Percentiles rank a stretch among this genome's conserved stretches.
Conservation (phyloP, 1,139 yeast species). For the Geotrichum cucujoidarum region DNA sequence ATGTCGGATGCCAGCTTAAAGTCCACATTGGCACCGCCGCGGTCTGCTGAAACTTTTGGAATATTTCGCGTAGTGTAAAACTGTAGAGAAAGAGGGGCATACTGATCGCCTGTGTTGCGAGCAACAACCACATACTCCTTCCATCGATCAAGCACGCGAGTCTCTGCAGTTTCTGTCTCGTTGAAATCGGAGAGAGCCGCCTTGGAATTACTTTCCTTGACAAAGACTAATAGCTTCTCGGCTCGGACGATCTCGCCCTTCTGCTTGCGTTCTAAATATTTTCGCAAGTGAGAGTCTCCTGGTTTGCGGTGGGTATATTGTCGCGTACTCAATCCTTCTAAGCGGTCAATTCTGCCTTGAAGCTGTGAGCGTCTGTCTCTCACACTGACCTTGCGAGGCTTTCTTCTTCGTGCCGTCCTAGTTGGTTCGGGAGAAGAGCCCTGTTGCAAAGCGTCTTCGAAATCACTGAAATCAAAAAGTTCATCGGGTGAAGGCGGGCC, state of each 20-base stretch:
- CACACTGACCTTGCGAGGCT: background rate
- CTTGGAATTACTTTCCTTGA: slow-evolving; percentile 40
- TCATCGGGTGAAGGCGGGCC: slow-evolving; percentile 6
- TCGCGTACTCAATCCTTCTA: background rate
- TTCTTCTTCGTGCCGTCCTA: background rate
- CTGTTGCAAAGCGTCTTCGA: background rate
- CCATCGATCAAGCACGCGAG: slow-evolving; percentile 67
- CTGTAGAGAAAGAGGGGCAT: slow-evolving; percentile 54
- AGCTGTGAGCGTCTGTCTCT: background rate
- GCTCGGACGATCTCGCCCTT: slow-evolving; percentile 61
- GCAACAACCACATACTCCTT: slow-evolving; percentile 66
- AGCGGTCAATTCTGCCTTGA: background rate
- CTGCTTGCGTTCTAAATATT: slow-evolving; percentile 22
- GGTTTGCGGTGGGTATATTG: background rate
- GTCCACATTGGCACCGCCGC: slow-evolving; percentile 26
- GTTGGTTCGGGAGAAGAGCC: background rate
- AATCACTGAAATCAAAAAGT: background rate
- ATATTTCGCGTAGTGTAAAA: slow-evolving; percentile 50
- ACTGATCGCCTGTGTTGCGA: slow-evolving; percentile 49
- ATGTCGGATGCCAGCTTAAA: slow-evolving; percentile 30
- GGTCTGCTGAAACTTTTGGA: slow-evolving; percentile 31
- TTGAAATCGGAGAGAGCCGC: slow-evolving; percentile 36
- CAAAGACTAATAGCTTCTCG: slow-evolving; percentile 62
- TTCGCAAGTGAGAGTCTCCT: background rate
- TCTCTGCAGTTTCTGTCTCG: slow-evolving; percentile 49